phyloP scores from a whole-genome alignment of 208 protist genomes.

The Acanthamoeba healyi region DNA sequence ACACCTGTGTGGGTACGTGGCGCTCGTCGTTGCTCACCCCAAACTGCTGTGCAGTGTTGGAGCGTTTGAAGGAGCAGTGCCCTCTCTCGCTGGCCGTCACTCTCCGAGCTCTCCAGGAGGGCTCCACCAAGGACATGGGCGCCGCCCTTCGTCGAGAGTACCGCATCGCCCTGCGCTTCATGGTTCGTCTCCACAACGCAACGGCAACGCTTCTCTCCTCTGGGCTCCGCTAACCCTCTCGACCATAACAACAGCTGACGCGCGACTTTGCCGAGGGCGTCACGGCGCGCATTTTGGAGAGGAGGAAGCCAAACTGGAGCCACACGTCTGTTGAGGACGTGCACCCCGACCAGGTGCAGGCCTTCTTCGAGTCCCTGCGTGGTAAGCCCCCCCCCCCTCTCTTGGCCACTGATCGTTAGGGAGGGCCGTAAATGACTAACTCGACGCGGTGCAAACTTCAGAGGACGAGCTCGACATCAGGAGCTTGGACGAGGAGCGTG shows the following conservation, averaged over 20 bases:
- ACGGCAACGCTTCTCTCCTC: too few species aligned
- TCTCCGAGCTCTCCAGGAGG: not conserved
- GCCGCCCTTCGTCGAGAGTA: not conserved
- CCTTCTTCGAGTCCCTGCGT: conserved; percentile 7
- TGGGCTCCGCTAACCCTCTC: too few species aligned
- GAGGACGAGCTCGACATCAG: conserved; percentile 5
- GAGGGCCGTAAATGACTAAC: too few species aligned
- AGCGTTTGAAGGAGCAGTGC: conserved; percentile 13
- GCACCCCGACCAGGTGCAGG: not conserved
- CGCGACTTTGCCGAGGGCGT: conserved; percentile 34
- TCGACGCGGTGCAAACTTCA: too few species aligned
- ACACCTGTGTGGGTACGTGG: too few species aligned
- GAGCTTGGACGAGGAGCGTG: not conserved
- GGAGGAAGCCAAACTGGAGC: not conserved
- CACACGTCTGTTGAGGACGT: conserved; percentile 37
- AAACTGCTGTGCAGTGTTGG: too few species aligned
- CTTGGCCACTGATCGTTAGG: not conserved
- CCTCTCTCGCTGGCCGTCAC: conserved; percentile 10
- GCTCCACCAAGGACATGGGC: not conserved
- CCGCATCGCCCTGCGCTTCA: conserved; percentile 50
- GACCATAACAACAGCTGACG: not conserved
- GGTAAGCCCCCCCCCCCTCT: not conserved
- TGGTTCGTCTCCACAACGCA: not conserved
- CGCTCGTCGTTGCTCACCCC: too few species aligned
- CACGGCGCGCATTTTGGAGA: not conserved